Conservation (phyloP, 1,284 basidiomycete species). For the Leccinum holopus region DNA sequence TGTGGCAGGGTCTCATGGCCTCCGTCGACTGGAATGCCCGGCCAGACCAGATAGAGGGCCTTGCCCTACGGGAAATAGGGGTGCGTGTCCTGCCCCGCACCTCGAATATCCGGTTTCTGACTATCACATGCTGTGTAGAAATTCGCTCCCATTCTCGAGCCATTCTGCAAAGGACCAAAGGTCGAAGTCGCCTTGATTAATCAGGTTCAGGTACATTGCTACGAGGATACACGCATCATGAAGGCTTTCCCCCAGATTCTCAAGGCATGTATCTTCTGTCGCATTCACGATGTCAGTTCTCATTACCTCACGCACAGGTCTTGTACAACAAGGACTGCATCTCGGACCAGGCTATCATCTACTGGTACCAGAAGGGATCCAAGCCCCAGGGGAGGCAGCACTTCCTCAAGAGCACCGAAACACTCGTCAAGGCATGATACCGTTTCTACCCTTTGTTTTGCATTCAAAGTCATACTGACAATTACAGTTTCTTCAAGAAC, state of each 20-base stretch:
- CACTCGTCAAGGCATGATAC: conserved; percentile 79
- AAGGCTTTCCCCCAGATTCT: conserved; percentile 93
- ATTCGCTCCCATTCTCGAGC: conserved; percentile 81
- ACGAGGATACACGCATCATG: conserved; percentile 91
- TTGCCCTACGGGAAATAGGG: conserved; percentile 80
- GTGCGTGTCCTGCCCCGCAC: conserved; percentile 43
- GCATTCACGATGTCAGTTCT: not conserved
- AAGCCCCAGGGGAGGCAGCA: conserved; percentile 93
- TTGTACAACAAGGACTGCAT: conserved; percentile 95
- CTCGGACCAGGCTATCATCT: conserved; percentile 93
- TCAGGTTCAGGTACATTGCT: conserved; percentile 90
- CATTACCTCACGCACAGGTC: conserved; percentile 48
- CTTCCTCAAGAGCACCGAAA: conserved; percentile 86
- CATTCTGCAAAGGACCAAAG: conserved; percentile 85
- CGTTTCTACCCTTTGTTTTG: conserved; percentile 3
- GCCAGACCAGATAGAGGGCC: conserved; percentile 85
- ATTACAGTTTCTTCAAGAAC: conserved; percentile 74
- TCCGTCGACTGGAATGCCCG: conserved; percentile 86
- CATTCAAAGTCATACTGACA: conserved; percentile 18
- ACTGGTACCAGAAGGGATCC: conserved; percentile 96
- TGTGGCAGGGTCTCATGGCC: conserved; percentile 89
- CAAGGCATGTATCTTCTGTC: conserved; percentile 53
- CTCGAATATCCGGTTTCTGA: conserved; percentile 3
- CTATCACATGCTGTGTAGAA: conserved; percentile 48
- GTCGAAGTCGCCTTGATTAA: conserved; percentile 92